Evolutionary conservation across 2,329 filamentous ascomycete genomes (phyloP), one percentile per base, ranked within the genome.

Genomic region (Tricladium varicosporioides): DNA sequence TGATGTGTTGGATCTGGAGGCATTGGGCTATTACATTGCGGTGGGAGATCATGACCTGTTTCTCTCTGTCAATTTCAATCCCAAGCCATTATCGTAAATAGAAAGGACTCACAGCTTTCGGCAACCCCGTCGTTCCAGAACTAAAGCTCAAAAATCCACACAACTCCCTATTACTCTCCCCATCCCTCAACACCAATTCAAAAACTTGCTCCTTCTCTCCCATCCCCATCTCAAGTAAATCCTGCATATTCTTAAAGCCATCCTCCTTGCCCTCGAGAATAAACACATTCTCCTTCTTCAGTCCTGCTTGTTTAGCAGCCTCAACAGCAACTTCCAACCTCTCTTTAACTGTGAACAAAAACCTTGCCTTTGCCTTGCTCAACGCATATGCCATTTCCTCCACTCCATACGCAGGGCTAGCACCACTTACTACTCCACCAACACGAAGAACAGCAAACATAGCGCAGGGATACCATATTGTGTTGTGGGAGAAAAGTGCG

Each of bases 371-470:
- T 0, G 77, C 80, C 1, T 77, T 84, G 63, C 80, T 78, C 2
- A 88, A 72, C 1, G 83, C 84, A 68, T 87, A 86, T 1, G 78
- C 80, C 81, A 88, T 87, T 63, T 89, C 86, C 50, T 88, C 85
- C 14, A 82, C 75, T 55, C 82, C 86, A 69, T 88, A 88, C 0
- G 84, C 85, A 0, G 85, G 85, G 14, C 78, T 83, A 0, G 84
- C 85, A 1, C 85, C 85, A 2, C 78, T 83, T 1, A 87, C 80
- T 31, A 83, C 76, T 8, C 80, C 84, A 0, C 76, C 74, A 63
- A 77, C 65, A 69, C 75, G 76, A 7, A 84, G 72, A 1, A 79
- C 78, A 0, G 80, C 79, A 56, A 83, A 78, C 75, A 87, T 82
- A 13, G 81, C 83, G 5, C 87, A 79, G 0, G 85, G 84, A 64